Evolutionary conservation across 2,329 filamentous ascomycete species (phyloP), one percentile per base, ranked within the genome.

Genomic region (Aspergillus pseudonomiae): DNA sequence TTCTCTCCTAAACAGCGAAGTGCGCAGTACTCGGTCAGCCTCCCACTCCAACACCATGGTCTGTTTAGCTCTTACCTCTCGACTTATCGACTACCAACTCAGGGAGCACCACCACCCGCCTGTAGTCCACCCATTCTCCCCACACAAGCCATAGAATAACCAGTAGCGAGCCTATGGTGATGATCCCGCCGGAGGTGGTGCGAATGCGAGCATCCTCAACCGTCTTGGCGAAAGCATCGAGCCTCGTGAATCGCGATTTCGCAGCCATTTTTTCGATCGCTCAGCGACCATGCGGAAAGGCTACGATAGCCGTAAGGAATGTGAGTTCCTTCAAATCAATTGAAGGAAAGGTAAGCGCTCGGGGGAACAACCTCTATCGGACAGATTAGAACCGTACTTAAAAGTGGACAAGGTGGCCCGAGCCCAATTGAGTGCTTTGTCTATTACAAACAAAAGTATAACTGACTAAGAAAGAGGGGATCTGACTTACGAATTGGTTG

Each of bases 141-240:
- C 92, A 94, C 30, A 93, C 86, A 70, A 99, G 86, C 79, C 91
- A 97, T 52, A 98, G 76, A 60, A 99, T 93, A 59, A 97, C 86
- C 57, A 99, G 78, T 73, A 99, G 83, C 65, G 94, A 97, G 69
- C 90, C 86, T 72, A 99, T 93, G 61, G 95, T 99, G 73, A 99
- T 93, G 71, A 99, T 88, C 70, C 95, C 95, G 69, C 95, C 95
- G 3, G 93, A 97, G 7, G 94, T 97, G 36, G 95, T 99, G 73
- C 96, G 91, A 77, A 99, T 89, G 73, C 95, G 89, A 70, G 96
- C 95, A 88, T 99, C 95, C 79, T 99, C 95, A 71, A 99, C 95
- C 14, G 95, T 99, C 82, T 99, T 99, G 58, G 94, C 97, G 79
- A 99, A 99, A 85, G 95, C 95, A 81, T 99, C 95, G 68, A 99